Evolutionary conservation across 805 yeast genomes (phyloP), one percentile per base, ranked within the genome.

Genomic region (Scheffersomyces coipomensis): DNA sequence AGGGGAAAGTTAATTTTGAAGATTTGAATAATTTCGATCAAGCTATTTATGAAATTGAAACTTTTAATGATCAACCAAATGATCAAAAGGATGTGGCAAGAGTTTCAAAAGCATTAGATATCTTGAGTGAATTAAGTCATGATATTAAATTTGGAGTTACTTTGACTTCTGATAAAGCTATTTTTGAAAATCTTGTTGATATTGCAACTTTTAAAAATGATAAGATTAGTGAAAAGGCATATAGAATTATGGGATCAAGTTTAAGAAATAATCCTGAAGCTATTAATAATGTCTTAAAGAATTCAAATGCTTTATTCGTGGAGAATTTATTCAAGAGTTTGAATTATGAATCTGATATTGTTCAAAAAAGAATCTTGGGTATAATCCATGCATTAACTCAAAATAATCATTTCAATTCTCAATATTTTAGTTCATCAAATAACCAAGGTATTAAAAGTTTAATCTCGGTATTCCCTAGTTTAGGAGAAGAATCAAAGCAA

Each of bases 211-310:
- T 42, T 35, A 32, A 40, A 34, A 15, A 42, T 9, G 10, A 35
- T 6, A 37, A 35, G 0, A 35, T 68, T 1, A 66, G 71, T 41
- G 93, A 88, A 41, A 50, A 75, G 32, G 58, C 80, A 1, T 74
- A 79, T 11, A 68, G 88, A 44, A 67, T 84, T 21, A 65, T 89
- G 42, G 82, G 85, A 0, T 72, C 87, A 4, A 61, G 90, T 4
- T 58, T 88, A 33, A 72, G 96, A 50, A 88, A 88, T 56, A 89
- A 89, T 54, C 80, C 79, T 2, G 76, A 74, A 2, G 88, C 89
- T 0, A 46, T 73, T 2, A 58, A 58, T 2, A 67, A 67, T 38
- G 62, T 75, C 11, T 42, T 64, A 24, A 39, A 45, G 4, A 49
- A 53, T 19, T 54, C 55, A 29, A 39, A 49, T 8, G 27, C 33